Base-by-base conservation (phyloP, 192 early-diverging fungal species). In the Haplosporangium gracile region DNA sequence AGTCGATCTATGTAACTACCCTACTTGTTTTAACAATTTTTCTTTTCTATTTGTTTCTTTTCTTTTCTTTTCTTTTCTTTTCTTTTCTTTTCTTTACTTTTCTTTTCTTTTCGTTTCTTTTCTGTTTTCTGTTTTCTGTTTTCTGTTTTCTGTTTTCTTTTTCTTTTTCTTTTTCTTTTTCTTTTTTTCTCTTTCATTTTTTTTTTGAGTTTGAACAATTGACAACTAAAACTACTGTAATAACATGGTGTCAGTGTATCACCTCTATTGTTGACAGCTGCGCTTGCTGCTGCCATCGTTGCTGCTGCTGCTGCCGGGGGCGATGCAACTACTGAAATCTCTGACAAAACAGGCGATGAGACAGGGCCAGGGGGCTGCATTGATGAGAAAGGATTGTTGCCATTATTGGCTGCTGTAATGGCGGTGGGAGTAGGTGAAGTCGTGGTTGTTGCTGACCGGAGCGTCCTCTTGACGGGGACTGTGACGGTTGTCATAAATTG, bases 221-320 rank as follows among this genome's bases (percentile, higher is more conserved):
- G 39, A 75, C 40, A 74, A 60, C 72, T 81, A 75, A 40, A 57
- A 65, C 80, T 81, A 80, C 26, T 72, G 71, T 79, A 68, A 75
- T 47, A 36, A 34, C 74, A 75, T 75, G 55, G 51, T 69, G 69
- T 57, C 65, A 73, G 74, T 81, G 49, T 63, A 74, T 81, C 80
- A 81, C 80, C 80, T 81, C 80, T 55, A 68, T 73, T 81, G 34
- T 72, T 68, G 70, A 68, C 42, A 55, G 51, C 70, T 36, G 20
- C 36, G 15, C 26, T 26, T 75, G 74, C 36, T 51, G 74, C 4
- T 75, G 20, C 20, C 53, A 22, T 3, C 22, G n/a, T 15, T 39
- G 36, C 1, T 36, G n/a, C 74, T 75, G 34, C 13, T 40, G 74
- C 15, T 60, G 49, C 43, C 43, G 43, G 45, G 24, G 47, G 32